Evolutionary conservation across 371 early-diverging fungal species (phyloP).

Genomic region (Amoeboaphelidium protococcarum): DNA sequence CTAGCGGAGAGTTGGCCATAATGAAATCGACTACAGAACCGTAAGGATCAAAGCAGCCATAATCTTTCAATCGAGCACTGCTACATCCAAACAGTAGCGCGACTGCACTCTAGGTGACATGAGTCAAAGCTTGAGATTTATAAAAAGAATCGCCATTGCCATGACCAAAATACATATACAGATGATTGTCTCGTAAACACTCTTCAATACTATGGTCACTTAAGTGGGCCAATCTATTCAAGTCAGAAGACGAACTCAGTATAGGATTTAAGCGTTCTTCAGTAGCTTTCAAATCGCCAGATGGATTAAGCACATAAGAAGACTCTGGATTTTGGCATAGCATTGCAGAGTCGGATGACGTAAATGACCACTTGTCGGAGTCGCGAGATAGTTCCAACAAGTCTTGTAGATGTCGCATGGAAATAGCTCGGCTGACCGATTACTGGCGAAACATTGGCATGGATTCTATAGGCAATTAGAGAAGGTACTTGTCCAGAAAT

Average conservation of each 20-base stretch:
- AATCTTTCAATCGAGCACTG: conserved; percentile 35
- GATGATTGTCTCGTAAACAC: background rate
- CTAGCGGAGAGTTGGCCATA: conserved; percentile 50
- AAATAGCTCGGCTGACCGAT: background rate
- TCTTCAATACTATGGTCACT: background rate
- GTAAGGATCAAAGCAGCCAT: conserved; percentile 60
- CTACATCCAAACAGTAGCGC: conserved; percentile 74
- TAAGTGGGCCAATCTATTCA: background rate
- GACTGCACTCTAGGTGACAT: conserved; percentile 24
- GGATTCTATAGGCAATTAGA: background rate
- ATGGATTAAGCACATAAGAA: background rate
- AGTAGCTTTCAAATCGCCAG: background rate
- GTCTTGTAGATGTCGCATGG: background rate
- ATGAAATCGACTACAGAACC: conserved; percentile 53
- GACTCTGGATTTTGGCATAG: background rate
- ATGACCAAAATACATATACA: conserved; percentile 74
- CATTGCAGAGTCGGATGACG: background rate
- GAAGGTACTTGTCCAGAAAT: background rate
- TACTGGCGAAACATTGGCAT: background rate
- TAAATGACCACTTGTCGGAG: background rate
- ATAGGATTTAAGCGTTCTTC: background rate
- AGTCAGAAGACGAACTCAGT: background rate
- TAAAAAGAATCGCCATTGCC: conserved; percentile 78
- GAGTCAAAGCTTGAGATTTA: conserved; percentile 28
- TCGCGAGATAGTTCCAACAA: background rate